Evolutionary conservation across 2,329 filamentous ascomycete genomes (phyloP), one percentile per base, ranked within the genome.

Genomic region (Fusarium sp.): DNA sequence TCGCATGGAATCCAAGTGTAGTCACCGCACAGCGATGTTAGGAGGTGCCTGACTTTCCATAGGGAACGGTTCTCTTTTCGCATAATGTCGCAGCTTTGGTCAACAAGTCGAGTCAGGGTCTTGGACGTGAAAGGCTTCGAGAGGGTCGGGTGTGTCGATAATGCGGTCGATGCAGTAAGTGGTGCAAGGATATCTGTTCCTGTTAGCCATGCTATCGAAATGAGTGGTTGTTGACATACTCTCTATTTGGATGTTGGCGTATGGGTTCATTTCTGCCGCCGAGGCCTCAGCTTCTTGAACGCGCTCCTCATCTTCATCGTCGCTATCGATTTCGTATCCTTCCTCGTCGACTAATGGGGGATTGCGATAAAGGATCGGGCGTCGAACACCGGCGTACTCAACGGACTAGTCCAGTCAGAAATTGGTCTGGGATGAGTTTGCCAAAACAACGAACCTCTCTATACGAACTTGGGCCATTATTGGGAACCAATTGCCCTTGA

Each of bases 11-110:
- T 84, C 89, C 89, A 91, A 16, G 88, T 89, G 66, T 90, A 88
- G 77, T 97, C 93, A 31, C 93, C 93, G 48, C 91, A 89, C 11
- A 96, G 84, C 68, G 88, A 88, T 31, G 91, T 92, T 69, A 93
- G 85, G 50, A 96, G 80, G 70, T 91, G 88, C 76, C 93, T 93
- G 46, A 93, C 89, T 72, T 88, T 89, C 87, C 91, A 93, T 13
- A 95, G 81, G 8, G 90, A 89, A 26, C 84, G 83, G 66, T 92
- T 92, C 76, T 96, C 93, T 75, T 91, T 91, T 59, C 92, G 89
- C 83, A 93, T 88, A 71, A 93, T 90, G 58, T 87, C 85, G 69
- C 88, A 86, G 56, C 89, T 90, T 79, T 94, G 90, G 43, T 84
- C 84, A 20, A 91, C 88, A 57, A 97, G 86, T 68, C 92, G 88